Evolutionary conservation across 441 rosid species (phyloP), one percentile per base, ranked within the genome.

Genomic region (Jatropha multifida): DNA sequence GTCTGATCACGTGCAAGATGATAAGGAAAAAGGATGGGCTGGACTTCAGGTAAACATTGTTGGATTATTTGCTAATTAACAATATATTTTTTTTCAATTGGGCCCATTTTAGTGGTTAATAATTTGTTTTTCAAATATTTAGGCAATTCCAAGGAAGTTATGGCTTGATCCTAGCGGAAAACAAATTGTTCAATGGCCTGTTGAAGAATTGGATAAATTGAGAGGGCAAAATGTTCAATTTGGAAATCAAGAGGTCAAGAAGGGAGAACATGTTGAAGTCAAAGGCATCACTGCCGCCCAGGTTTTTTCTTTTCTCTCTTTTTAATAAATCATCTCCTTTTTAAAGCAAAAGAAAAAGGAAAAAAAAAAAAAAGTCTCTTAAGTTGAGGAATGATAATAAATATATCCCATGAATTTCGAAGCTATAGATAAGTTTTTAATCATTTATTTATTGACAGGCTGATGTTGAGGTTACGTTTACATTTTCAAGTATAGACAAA

Each of bases 391-490:
- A 42, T 42, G 0, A 42, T 42, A 18, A 42, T 9, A 5, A 38
- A 60, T 23, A 23, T 23, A 23, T 5, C 11, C 32, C 32, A 32
- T 32, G 32, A 32, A 32, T 32, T 32, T 32, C 0, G 32, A 7
- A 38, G 18, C 18, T 38, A 15, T 5, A 32, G 32, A 49, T 46
- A n/a, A 4, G 52, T 56, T 40, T 0, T 9, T 0, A 3, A 40
- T 20, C 46, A 2, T 46, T 58, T 32, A 7, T 75, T 8, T 70
- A 0, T 65, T 71, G 17, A 32, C 77, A 90, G 89, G 93, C 90
- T 23, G 98, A 94, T 74, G 97, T 94, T 9, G 97, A 91, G 6
- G 96, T 93, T 0, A 86, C 83, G 12, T 94, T 94, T 76, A 74
- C 86, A 7, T 80, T 94, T 54, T 63, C 79, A 17, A 79, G 83